A percentile compares a stretch with the other conserved stretches of the same genome.
These are phyloP conservation scores for Leptographium procerum DNA, from an alignment of 2,329 filamentous ascomycete genomes.

Conservation along the genomic window DNA sequence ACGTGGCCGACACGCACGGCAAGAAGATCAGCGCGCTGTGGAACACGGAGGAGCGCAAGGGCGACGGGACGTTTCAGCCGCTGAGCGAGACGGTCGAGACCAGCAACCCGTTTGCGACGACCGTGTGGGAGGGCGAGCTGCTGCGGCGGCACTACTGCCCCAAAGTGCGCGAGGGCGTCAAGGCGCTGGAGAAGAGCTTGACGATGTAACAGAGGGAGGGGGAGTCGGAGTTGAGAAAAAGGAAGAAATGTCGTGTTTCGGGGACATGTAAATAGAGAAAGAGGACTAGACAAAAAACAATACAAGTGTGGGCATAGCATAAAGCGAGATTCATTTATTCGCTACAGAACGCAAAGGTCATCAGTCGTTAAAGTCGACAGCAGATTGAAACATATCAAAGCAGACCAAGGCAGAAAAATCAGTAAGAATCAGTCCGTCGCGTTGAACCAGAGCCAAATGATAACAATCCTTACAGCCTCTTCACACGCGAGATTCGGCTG, in stretches of 20 bases:
- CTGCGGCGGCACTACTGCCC: constrained; percentile 78
- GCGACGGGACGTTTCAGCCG: constrained; percentile 77
- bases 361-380: no score
- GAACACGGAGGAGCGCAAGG: constrained; percentile 88
- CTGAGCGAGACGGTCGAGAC: constrained; percentile 63
- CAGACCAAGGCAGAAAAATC: no score
- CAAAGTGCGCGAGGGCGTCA: constrained; percentile 65
- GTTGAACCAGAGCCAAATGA: no score
- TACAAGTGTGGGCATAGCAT: no score
- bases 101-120: constrained; percentile 82
- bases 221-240: background rate
- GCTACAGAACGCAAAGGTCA: no score
- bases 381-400: no score
- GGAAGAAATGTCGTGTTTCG: no score
- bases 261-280: no score
- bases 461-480: background rate
- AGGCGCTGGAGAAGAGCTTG: constrained; percentile 53
- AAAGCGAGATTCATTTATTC: no score
- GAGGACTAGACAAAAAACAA: background rate
- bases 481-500: background rate
- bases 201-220: constrained; percentile 22
- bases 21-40: constrained; percentile 77
- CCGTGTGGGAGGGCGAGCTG: constrained; percentile 88
- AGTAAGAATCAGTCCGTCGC: no score
- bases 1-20: constrained; percentile 70